A percentile compares a stretch with the other conserved stretches of the same genome.
These are phyloP conservation scores for Apocynum venetum DNA, from an alignment of 257 asterid species.

Conservation along the genomic window DNA sequence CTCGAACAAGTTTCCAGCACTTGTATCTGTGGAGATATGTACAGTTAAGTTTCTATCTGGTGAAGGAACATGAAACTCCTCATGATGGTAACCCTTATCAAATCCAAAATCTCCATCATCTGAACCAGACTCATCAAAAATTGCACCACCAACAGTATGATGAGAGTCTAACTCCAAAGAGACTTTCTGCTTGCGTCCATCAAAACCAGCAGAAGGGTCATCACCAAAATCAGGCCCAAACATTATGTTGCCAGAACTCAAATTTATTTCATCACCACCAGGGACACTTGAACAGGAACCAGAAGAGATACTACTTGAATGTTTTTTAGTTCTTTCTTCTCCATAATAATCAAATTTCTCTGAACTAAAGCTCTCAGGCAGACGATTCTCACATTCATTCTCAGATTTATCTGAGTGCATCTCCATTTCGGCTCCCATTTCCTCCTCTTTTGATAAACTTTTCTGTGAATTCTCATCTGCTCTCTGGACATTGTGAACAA, in stretches of 20 bases:
- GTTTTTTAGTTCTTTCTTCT: constrained; percentile 38
- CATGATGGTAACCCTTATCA: constrained; percentile 37
- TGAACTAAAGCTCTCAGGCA: constrained; percentile 26
- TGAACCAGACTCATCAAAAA: constrained; percentile 61
- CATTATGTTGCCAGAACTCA: constrained; percentile 35
- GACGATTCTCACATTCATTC: constrained; percentile 28
- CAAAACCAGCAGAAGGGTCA: constrained; percentile 26
- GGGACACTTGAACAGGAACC: constrained; percentile 37
- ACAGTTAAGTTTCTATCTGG: constrained; percentile 40
- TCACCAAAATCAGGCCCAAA: constrained; percentile 32
- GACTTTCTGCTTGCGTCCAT: constrained; percentile 27
- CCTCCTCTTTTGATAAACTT: constrained; percentile 31
- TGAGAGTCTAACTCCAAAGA: constrained; percentile 33
- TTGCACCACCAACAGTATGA: constrained; percentile 39
- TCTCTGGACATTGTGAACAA: constrained; percentile 27
- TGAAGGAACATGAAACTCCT: constrained; percentile 45
- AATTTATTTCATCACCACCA: constrained; percentile 40
- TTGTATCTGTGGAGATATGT: constrained; percentile 20
- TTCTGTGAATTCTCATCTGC: constrained; percentile 31
- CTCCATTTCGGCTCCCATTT: constrained; percentile 10
- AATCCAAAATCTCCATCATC: constrained; percentile 41
- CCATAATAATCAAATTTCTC: constrained; percentile 26
- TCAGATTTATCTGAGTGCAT: constrained; percentile 33
- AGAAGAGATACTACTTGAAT: constrained; percentile 39
- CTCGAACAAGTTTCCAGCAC: constrained; percentile 35